These are phyloP conservation scores for Sphaerosporella brunnea DNA, from an alignment of 495 filamentous ascomycete genomes.

Conservation along the genomic window DNA sequence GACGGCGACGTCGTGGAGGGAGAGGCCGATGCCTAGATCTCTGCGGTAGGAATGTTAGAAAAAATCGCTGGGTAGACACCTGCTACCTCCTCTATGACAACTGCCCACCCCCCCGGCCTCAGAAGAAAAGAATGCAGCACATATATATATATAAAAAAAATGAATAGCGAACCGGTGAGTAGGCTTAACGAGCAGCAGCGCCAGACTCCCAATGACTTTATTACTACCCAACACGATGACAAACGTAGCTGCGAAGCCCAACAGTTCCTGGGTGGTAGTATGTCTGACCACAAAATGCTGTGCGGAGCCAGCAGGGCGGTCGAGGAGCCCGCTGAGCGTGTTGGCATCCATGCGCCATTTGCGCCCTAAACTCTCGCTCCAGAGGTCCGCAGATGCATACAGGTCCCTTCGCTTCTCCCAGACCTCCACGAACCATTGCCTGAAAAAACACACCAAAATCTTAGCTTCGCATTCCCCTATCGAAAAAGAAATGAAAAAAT, in stretches of 20 bases:
- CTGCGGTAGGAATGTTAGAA: slow-evolving; percentile 6
- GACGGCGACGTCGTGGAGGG: slow-evolving; percentile 38
- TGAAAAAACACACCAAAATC: slow-evolving; percentile 1
- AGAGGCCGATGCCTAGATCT: slow-evolving; percentile 38
- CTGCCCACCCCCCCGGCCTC: no score
- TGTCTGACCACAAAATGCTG: slow-evolving; percentile 46
- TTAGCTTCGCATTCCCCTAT: background rate
- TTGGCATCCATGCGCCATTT: slow-evolving; percentile 36
- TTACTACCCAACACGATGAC: slow-evolving; percentile 38
- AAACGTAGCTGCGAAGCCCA: slow-evolving; percentile 45
- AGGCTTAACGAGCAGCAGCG: slow-evolving; percentile 39
- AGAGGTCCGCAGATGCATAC: slow-evolving; percentile 27
- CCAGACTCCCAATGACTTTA: slow-evolving; percentile 40
- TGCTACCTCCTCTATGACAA: no score
- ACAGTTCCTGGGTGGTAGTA: slow-evolving; percentile 31
- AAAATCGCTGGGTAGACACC: background rate
- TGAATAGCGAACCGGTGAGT: slow-evolving; percentile 28
- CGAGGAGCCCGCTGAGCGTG: slow-evolving; percentile 36
- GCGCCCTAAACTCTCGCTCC: slow-evolving; percentile 27
- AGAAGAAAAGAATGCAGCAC: no score
- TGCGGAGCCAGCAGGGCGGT: slow-evolving; percentile 41
- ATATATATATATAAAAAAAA: no score
- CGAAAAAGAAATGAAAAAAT: no score
- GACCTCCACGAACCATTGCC: slow-evolving; percentile 27
- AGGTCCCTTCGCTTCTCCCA: slow-evolving; percentile 28